These are phyloP conservation scores for Apiotrichum domesticum DNA, from an alignment of 1,284 basidiomycete genomes.

Conservation along the genomic window DNA sequence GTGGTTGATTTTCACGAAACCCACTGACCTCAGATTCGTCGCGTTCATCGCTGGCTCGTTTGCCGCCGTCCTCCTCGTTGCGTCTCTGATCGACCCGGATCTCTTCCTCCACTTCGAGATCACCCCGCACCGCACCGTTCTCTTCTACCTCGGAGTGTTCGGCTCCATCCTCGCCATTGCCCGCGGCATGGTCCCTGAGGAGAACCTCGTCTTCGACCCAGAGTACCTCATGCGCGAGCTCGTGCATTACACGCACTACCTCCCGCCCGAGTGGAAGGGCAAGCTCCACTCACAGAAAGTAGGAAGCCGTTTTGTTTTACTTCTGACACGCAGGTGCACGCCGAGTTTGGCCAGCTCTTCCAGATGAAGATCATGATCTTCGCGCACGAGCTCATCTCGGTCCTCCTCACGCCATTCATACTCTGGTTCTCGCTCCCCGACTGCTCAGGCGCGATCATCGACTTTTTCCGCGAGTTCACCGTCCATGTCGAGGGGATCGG, in stretches of 20 bases:
- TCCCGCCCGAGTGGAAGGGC: constrained; percentile 85
- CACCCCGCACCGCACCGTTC: constrained; percentile 80
- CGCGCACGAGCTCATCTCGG: constrained; percentile 77
- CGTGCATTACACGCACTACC: constrained; percentile 88
- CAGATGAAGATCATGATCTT: constrained; percentile 83
- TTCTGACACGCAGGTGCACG: constrained; percentile 60
- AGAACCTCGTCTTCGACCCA: constrained; percentile 87
- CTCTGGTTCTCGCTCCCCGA: constrained; percentile 84
- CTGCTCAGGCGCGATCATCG: constrained; percentile 81
- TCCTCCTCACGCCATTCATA: constrained; percentile 88
- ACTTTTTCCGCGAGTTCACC: constrained; percentile 95
- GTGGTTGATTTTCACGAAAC: constrained; percentile 20
- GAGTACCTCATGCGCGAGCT: constrained; percentile 86
- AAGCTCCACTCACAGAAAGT: constrained; percentile 83
- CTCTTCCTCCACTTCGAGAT: constrained; percentile 91
- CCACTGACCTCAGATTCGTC: constrained; percentile 76
- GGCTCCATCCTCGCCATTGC: constrained; percentile 81
- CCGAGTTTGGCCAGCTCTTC: constrained; percentile 82
- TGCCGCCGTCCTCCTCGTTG: constrained; percentile 84
- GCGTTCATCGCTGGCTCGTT: constrained; percentile 95
- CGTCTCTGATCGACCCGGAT: constrained; percentile 86
- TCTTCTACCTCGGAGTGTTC: constrained; percentile 89
- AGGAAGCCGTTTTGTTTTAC: constrained; percentile 13
- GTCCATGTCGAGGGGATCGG: constrained; percentile 94
- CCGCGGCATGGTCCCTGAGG: constrained; percentile 91